Conservation (phyloP, 2,329 filamentous ascomycete genomes). For the Diaporthe humulicola region DNA sequence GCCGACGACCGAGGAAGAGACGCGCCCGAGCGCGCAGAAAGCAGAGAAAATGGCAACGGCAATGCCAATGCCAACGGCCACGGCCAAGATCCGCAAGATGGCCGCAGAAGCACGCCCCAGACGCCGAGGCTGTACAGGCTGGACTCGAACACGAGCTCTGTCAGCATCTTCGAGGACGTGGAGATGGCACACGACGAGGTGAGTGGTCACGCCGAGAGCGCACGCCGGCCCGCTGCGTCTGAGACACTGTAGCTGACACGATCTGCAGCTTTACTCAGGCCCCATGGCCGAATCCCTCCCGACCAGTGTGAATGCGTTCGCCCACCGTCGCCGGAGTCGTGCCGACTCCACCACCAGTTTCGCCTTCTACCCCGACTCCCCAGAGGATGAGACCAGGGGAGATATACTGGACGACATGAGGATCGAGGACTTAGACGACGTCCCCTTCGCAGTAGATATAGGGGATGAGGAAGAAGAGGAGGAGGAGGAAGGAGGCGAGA, state of each 20-base stretch:
- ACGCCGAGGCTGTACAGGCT: slow-evolving; percentile 69
- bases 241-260: slow-evolving; percentile 21
- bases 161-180: slow-evolving; percentile 93
- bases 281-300: slow-evolving; percentile 97
- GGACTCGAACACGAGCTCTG: slow-evolving; percentile 78
- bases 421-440: slow-evolving; percentile 54
- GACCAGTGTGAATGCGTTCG: slow-evolving; percentile 91
- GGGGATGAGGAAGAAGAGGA: slow-evolving; percentile 53
- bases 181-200: slow-evolving; percentile 99
- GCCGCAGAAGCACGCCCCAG: slow-evolving; percentile 40
- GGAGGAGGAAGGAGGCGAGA: neutral
- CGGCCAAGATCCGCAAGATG: slow-evolving; percentile 40
- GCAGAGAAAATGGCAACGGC: slow-evolving; percentile 20
- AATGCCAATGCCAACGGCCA: slow-evolving; percentile 37
- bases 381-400: slow-evolving; percentile 52
- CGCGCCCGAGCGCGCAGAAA: slow-evolving; percentile 21
- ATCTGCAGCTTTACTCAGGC: slow-evolving; percentile 80
- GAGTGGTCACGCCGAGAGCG: slow-evolving; percentile 40
- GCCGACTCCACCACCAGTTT: slow-evolving; percentile 91
- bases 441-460: slow-evolving; percentile 55
- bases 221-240: neutral
- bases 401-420: slow-evolving; percentile 42
- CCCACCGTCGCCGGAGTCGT: slow-evolving; percentile 79
- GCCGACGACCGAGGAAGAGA: slow-evolving; percentile 34
- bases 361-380: slow-evolving; percentile 85